Evolutionary conservation across 306 rosid species (phyloP).

Genomic region (Amphicarpaea edgeworthii): DNA sequence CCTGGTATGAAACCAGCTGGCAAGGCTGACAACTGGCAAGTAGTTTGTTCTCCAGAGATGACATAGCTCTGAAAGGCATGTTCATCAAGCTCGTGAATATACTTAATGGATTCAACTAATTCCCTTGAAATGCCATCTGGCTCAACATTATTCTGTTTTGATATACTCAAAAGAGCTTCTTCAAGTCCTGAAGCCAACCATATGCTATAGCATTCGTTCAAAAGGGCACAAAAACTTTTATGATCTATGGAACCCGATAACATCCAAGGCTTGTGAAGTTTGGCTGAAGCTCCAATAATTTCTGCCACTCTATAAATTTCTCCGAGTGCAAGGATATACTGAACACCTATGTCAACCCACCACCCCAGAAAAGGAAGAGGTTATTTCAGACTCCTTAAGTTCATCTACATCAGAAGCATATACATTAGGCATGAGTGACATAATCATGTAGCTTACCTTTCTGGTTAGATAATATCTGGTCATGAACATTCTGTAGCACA

Average conservation of each 20-base stretch:
- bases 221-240: conserved; percentile 56
- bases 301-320: conserved; percentile 84
- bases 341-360: conserved; percentile 63
- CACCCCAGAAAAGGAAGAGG: conserved; percentile 36
- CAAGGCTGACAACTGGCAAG: conserved; percentile 74
- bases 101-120: conserved; percentile 66
- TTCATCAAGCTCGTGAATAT: conserved; percentile 66
- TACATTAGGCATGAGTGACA: conserved; percentile 34
- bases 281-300: conserved; percentile 72
- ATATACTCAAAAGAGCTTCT: conserved; percentile 68
- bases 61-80: conserved; percentile 58
- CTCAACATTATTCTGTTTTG: conserved; percentile 52
- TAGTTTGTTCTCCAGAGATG: conserved; percentile 63
- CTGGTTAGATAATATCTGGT: conserved; percentile 63
- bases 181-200: conserved; percentile 87
- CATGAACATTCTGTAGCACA: conserved; percentile 55
- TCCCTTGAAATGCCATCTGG: conserved; percentile 45
- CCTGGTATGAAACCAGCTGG: conserved; percentile 77
- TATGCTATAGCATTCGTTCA: conserved; percentile 63
- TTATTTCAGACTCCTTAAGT: conserved; percentile 31
- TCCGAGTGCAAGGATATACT: conserved; percentile 73
- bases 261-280: conserved; percentile 79
- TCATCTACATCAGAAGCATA: conserved; percentile 36
- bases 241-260: conserved; percentile 57
- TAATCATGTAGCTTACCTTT: conserved; percentile 67